These are phyloP conservation scores for Apiotrichum domesticum DNA, from an alignment of 1,284 basidiomycete species.

Conservation along the genomic window DNA sequence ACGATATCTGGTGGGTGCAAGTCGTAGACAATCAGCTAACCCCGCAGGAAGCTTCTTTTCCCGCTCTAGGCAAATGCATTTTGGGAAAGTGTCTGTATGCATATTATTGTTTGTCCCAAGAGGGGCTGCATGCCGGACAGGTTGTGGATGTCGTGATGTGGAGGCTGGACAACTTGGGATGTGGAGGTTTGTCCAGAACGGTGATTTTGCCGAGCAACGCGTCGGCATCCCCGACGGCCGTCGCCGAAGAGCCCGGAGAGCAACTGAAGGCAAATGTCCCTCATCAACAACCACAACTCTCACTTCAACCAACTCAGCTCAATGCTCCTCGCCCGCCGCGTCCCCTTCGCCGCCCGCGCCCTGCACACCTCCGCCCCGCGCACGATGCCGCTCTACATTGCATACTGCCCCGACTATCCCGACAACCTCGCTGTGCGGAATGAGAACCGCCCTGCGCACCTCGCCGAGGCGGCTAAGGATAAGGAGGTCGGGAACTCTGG, in stretches of 20 bases:
- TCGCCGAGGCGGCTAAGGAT: slow-evolving; percentile 16
- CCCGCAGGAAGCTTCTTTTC: slow-evolving; percentile 22
- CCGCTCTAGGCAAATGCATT: slow-evolving; percentile 3
- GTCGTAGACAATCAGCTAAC: background rate
- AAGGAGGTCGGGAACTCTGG: slow-evolving; percentile 14
- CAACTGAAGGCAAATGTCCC: no score
- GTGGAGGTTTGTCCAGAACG: no score
- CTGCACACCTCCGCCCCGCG: slow-evolving; percentile 3
- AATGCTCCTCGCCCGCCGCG: background rate
- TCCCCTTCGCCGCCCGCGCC: background rate
- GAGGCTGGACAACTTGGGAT: no score
- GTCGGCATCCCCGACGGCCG: no score
- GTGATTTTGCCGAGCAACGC: no score
- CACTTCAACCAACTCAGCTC: background rate
- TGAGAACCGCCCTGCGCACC: slow-evolving; percentile 33
- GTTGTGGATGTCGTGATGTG: no score
- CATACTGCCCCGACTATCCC: slow-evolving; percentile 42
- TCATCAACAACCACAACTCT: no score
- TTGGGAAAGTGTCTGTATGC: no score
- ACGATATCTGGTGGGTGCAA: slow-evolving; percentile 24
- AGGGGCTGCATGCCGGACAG: no score
- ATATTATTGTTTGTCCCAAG: no score
- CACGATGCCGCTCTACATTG: slow-evolving; percentile 33
- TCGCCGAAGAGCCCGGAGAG: no score
- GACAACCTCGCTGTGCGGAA: slow-evolving; percentile 34